These are phyloP conservation scores for Leishmania tarentolae DNA, from an alignment of 208 protist genomes.

Conservation along the genomic window DNA sequence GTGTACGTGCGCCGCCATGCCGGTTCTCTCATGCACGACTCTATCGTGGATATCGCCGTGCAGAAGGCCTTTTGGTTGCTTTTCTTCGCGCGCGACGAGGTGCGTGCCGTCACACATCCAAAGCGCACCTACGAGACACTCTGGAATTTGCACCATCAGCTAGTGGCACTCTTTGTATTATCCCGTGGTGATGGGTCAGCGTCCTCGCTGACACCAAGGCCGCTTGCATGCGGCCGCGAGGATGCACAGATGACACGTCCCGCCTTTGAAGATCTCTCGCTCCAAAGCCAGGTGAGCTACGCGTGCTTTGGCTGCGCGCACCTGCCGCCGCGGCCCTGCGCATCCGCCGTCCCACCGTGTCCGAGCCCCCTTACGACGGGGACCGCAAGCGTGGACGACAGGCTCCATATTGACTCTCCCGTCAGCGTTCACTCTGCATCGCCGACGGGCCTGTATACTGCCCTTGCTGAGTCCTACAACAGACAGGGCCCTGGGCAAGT, in stretches of 20 bases:
- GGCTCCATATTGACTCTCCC: background rate
- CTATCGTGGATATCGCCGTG: conserved; percentile 45
- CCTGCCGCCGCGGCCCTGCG: conserved; percentile 6
- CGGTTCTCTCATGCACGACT: conserved; percentile 28
- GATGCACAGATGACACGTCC: background rate
- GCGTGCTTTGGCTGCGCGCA: conserved; percentile 49
- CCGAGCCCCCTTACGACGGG: background rate
- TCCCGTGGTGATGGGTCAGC: background rate
- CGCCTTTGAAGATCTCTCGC: conserved; percentile 29
- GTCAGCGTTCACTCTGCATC: background rate
- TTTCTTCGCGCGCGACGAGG: conserved; percentile 83
- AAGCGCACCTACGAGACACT: conserved; percentile 57
- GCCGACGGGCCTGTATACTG: conserved; percentile 12
- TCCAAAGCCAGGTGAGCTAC: conserved; percentile 38
- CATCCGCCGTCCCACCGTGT: background rate
- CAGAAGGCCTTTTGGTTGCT: conserved; percentile 73
- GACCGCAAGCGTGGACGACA: background rate
- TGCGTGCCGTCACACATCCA: conserved; percentile 72
- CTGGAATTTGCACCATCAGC: conserved; percentile 45
- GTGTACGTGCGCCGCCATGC: conserved; percentile 28
- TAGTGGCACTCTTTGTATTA: conserved; percentile 20
- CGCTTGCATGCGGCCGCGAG: background rate
- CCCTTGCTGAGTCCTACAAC: conserved; percentile 3
- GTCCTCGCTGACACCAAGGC: background rate
- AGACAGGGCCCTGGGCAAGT: background rate